Percentiles rank a stretch among this genome's conserved stretches.
Evolutionary conservation across 2,329 filamentous ascomycete genomes (phyloP).

Genomic region (Cephalotrichum gorgonifer): DNA sequence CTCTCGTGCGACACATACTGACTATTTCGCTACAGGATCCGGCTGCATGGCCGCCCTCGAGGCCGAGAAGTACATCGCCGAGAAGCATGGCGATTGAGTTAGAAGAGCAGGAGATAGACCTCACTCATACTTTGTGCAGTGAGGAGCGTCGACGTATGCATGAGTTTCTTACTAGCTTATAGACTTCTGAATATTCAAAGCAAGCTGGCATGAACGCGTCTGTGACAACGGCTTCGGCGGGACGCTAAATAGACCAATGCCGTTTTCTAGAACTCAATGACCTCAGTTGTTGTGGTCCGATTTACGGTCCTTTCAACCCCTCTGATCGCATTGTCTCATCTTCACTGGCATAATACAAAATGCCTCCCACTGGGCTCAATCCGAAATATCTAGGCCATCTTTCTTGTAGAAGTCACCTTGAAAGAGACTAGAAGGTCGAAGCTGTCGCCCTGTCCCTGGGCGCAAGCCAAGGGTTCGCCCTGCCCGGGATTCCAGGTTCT

Average conservation of each 20-base stretch:
- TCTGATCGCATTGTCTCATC: too few species aligned
- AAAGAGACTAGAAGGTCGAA: background rate
- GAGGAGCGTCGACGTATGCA: background rate
- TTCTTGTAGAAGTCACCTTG: too few species aligned
- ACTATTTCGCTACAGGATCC: conserved; percentile 49
- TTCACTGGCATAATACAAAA: too few species aligned
- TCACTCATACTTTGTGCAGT: background rate
- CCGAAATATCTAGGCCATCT: too few species aligned
- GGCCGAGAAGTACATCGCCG: conserved; percentile 84
- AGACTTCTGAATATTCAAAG: background rate
- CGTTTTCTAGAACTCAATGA: background rate
- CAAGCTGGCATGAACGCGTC: background rate
- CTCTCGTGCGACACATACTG: conserved; percentile 8
- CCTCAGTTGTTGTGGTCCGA: background rate
- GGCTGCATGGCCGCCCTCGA: conserved; percentile 94
- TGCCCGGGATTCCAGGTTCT: background rate
- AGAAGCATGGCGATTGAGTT: conserved; percentile 45
- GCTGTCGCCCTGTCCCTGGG: background rate
- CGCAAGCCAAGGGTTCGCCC: background rate
- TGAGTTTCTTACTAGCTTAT: background rate
- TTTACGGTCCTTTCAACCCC: too few species aligned
- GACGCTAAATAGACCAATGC: background rate
- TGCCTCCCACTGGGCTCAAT: too few species aligned
- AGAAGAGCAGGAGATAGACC: background rate
- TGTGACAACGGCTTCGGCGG: background rate